These are phyloP conservation scores for Obba rivulosa DNA, from an alignment of 768 basidiomycete species.

Conservation along the genomic window DNA sequence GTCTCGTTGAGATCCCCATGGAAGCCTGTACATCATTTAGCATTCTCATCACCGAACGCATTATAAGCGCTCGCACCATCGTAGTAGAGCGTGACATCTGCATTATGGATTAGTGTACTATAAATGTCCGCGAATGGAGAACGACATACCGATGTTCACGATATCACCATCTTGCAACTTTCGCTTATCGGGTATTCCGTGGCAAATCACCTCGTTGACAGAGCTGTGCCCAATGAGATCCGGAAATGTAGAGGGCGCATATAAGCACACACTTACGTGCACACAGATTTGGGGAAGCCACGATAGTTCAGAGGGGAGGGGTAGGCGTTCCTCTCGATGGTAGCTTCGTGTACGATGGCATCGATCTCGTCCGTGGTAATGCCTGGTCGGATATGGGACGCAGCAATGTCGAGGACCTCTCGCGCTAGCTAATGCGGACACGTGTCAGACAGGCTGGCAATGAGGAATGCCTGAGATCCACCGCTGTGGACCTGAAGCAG, in stretches of 20 bases:
- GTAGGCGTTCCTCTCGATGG: slow-evolving; percentile 85
- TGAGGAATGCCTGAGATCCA: slow-evolving; percentile 1
- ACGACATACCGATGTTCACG: slow-evolving; percentile 75
- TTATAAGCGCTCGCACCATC: slow-evolving; percentile 49
- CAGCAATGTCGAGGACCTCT: slow-evolving; percentile 91
- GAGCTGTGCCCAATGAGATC: slow-evolving; percentile 43
- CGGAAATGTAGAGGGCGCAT: slow-evolving; percentile 1
- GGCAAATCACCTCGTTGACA: slow-evolving; percentile 94
- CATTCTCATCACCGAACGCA: no score
- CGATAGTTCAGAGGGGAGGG: slow-evolving; percentile 93
- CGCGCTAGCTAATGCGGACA: slow-evolving; percentile 58
- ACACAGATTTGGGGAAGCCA: slow-evolving; percentile 90
- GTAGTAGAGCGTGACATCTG: slow-evolving; percentile 79
- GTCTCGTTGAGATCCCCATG: slow-evolving; percentile 93
- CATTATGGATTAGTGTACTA: not conserved
- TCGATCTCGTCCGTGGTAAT: slow-evolving; percentile 96
- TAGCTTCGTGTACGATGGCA: slow-evolving; percentile 87
- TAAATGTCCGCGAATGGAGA: not conserved
- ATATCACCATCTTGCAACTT: slow-evolving; percentile 91
- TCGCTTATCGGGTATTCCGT: slow-evolving; percentile 89
- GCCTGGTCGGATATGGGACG: slow-evolving; percentile 81
- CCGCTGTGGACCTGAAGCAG: not conserved
- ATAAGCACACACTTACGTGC: slow-evolving; percentile 61
- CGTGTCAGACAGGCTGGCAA: not conserved
- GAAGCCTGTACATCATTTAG: no score